A percentile compares a stretch with the other conserved stretches of the same genome.
Conservation (phyloP, 805 yeast species). For the Candida hispaniensis region DNA sequence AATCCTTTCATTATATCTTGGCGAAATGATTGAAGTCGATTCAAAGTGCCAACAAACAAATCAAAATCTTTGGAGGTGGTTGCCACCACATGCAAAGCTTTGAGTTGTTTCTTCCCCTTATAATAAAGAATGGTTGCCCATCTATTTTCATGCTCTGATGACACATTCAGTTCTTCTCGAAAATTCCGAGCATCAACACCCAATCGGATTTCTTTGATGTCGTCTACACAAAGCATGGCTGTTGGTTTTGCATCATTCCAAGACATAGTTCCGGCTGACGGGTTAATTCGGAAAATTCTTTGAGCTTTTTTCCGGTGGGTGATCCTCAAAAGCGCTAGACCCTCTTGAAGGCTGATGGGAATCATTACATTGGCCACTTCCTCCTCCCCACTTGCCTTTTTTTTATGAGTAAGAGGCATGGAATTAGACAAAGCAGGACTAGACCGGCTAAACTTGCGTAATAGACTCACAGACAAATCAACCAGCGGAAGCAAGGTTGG, state of each 20-base stretch:
- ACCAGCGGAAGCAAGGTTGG: too few relatives aligned
- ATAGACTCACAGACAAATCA: too few relatives aligned
- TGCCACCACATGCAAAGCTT: conserved; percentile 73
- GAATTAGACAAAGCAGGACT: too few relatives aligned
- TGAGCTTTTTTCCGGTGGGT: conserved; percentile 60
- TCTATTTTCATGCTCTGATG: conserved; percentile 47
- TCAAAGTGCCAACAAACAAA: conserved; percentile 43
- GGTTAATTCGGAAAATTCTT: conserved; percentile 45
- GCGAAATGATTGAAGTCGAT: conserved; percentile 45
- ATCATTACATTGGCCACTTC: conserved; percentile 29
- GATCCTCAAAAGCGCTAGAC: conserved; percentile 54
- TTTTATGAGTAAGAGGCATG: too few relatives aligned
- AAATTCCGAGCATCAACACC: conserved; percentile 72
- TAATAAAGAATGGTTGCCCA: conserved; percentile 81
- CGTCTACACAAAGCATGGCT: conserved; percentile 41
- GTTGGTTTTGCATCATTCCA: conserved; percentile 48
- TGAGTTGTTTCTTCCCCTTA: conserved; percentile 48
- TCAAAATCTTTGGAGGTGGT: conserved; percentile 41
- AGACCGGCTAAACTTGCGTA: too few relatives aligned
- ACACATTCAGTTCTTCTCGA: conserved; percentile 70
- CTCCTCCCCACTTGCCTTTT: too few relatives aligned
- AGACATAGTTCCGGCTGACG: conserved; percentile 41
- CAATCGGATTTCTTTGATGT: conserved; percentile 48
- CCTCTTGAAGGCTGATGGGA: conserved; percentile 41
- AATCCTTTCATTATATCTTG: conserved; percentile 53